Conservation (phyloP, 305 asterid genomes). For the Fraxinus sp. region DNA sequence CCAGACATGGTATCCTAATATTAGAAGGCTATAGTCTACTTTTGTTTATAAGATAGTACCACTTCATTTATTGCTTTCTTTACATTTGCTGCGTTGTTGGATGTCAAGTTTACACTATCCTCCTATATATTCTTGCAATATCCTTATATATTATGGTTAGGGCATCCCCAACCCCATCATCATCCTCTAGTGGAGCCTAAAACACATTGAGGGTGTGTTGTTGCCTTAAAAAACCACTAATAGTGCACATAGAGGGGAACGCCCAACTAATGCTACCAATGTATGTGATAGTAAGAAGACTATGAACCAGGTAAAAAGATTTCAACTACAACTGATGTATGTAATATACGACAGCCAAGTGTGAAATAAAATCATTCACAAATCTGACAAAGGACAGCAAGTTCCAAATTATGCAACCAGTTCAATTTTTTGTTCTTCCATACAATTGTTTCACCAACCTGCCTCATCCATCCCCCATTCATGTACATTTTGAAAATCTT, state of each 20-base stretch:
- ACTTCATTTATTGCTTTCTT: neutral
- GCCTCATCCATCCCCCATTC: neutral
- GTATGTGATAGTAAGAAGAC: neutral
- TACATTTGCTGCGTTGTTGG: neutral
- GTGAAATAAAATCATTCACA: neutral
- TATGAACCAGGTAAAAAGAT: neutral
- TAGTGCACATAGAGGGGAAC: neutral
- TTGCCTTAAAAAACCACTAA: neutral
- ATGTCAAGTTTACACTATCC: neutral
- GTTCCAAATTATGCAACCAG: neutral
- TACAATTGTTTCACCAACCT: neutral
- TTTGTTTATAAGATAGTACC: neutral
- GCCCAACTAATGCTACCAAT: neutral
- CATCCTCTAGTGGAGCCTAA: neutral
- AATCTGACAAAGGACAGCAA: neutral
- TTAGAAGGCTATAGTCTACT: neutral
- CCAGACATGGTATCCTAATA: neutral
- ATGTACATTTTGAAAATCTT: neutral
- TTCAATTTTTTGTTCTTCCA: neutral
- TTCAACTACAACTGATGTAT: neutral
- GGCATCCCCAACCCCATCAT: neutral
- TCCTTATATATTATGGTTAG: neutral
- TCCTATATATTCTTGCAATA: neutral
- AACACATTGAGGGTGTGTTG: neutral
- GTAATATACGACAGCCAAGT: neutral